These are phyloP conservation scores for Vaccinium darrowii DNA, from an alignment of 148 eudicot species.

Conservation along the genomic window DNA sequence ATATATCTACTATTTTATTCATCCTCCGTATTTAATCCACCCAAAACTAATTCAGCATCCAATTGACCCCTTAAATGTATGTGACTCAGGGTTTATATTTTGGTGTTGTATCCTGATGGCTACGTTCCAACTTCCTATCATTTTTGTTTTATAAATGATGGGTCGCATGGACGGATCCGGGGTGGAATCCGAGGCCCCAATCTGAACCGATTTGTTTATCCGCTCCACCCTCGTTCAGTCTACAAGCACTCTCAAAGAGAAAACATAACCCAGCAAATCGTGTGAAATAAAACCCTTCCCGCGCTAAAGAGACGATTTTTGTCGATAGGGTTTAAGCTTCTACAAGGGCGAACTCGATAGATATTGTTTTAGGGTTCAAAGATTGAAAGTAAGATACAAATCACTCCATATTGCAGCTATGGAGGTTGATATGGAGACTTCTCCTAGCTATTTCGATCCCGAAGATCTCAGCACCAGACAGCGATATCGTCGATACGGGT, in stretches of 20 bases:
- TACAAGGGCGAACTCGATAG: not conserved
- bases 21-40: no score
- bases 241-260: not conserved
- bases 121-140: no score
- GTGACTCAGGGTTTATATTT: no score
- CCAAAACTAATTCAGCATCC: no score
- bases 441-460: constrained; percentile 77
- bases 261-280: not conserved
- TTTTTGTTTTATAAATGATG: no score
- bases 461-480: constrained; percentile 61
- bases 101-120: no score
- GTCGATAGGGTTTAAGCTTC: constrained; percentile 1
- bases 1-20: no score
- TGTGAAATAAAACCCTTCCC: constrained; percentile 3
- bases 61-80: no score
- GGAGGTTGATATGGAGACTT: constrained; percentile 76
- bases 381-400: not conserved
- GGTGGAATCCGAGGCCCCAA: no score
- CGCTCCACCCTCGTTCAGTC: no score
- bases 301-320: not conserved
- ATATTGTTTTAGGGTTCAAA: not conserved
- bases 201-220: not conserved
- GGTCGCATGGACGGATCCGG: no score
- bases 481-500: constrained; percentile 92
- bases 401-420: constrained; percentile 21